These are phyloP conservation scores for Podospora comata DNA, from an alignment of 495 filamentous ascomycete genomes.

Conservation along the genomic window DNA sequence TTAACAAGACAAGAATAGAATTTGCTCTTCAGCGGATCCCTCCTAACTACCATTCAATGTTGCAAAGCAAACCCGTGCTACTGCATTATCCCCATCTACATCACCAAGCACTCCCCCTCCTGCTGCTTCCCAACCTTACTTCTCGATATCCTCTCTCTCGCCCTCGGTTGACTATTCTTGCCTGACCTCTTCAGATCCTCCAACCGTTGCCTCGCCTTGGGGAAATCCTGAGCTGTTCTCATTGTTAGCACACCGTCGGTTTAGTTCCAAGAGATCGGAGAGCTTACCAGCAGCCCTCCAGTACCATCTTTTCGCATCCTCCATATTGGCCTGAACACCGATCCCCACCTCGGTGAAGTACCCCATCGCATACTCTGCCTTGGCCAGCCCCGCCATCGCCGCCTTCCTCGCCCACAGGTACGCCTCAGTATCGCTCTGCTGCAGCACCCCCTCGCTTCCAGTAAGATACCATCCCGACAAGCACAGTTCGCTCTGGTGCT, in stretches of 20 bases:
- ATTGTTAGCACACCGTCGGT: constrained; percentile 19
- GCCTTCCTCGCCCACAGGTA: constrained; percentile 97
- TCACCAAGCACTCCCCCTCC: constrained; percentile 79
- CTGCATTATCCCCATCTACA: constrained; percentile 47
- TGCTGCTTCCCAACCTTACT: constrained; percentile 79
- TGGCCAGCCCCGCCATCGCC: constrained; percentile 74
- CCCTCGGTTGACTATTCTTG: constrained; percentile 55
- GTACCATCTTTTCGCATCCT: constrained; percentile 98
- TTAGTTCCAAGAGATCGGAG: background rate
- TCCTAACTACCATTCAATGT: background rate
- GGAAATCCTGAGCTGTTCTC: constrained; percentile 79
- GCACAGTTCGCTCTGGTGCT: constrained; percentile 90
- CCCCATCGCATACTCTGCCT: constrained; percentile 97
- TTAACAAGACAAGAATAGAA: background rate
- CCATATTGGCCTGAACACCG: constrained; percentile 76
- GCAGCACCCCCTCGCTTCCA: constrained; percentile 78
- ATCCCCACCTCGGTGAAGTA: constrained; percentile 97
- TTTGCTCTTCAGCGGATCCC: background rate
- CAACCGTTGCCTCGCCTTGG: constrained; percentile 84
- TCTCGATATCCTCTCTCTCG: constrained; percentile 77
- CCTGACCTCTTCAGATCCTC: constrained; percentile 86
- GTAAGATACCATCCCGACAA: constrained; percentile 96
- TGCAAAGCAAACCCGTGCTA: constrained; percentile 1
- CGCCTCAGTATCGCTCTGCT: constrained; percentile 92
- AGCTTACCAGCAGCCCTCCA: constrained; percentile 95